These are phyloP conservation scores for Ophiostoma himal-ulmi DNA, from an alignment of 2,329 filamentous ascomycete species.

Conservation along the genomic window DNA sequence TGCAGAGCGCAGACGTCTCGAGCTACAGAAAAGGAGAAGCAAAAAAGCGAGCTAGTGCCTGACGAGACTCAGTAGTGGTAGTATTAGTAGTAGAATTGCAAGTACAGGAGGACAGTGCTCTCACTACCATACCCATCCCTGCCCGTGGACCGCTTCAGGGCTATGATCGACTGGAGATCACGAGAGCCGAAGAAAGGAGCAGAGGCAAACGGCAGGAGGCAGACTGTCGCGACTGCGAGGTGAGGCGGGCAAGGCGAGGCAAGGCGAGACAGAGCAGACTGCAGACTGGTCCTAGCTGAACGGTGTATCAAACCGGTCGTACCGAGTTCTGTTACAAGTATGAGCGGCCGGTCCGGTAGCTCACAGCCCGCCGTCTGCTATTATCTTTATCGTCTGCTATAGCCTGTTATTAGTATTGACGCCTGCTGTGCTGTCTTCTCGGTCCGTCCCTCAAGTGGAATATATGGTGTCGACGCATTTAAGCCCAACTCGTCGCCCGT, in stretches of 20 bases:
- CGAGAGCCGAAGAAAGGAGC: background rate
- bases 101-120: background rate
- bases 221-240: background rate
- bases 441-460: background rate
- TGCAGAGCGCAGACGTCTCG: no score
- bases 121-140: background rate
- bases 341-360: background rate
- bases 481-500: background rate
- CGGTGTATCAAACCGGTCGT: background rate
- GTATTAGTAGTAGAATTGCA: no score
- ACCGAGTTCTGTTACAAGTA: no score
- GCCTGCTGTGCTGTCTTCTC: background rate
- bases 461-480: background rate
- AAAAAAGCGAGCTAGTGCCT: background rate
- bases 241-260: background rate
- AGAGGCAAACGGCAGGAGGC: background rate
- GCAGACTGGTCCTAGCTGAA: background rate
- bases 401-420: no score
- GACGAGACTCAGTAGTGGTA: background rate
- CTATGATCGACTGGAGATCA: constrained; percentile 10
- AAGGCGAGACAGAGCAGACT: no score
- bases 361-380: background rate
- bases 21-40: background rate
- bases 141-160: constrained; percentile 8
- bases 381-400: no score